Conservation (phyloP, 805 yeast genomes). For the Debaryomyces tyrocola region DNA sequence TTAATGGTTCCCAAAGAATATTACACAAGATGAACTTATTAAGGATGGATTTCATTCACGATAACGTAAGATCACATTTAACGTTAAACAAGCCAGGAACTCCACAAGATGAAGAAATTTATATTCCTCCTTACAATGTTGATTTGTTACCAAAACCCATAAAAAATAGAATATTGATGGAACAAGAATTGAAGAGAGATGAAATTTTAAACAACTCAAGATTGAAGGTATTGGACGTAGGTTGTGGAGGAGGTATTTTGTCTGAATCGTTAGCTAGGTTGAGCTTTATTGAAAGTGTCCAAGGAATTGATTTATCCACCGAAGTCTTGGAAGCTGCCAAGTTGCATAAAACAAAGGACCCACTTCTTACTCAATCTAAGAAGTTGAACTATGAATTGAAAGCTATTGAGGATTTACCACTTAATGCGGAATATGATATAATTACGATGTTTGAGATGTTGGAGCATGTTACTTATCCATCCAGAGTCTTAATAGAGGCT, state of each 20-base stretch:
- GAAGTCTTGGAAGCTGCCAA: slow-evolving; percentile 83
- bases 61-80: slow-evolving; percentile 50
- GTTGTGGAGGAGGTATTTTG: slow-evolving; percentile 98
- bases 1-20: slow-evolving; percentile 87
- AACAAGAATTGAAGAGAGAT: slow-evolving; percentile 50
- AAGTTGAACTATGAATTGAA: slow-evolving; percentile 61
- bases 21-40: slow-evolving; percentile 91
- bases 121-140: slow-evolving; percentile 75
- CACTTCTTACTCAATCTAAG: slow-evolving; percentile 41
- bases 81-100: slow-evolving; percentile 35
- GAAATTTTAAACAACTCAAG: slow-evolving; percentile 33
- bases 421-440: slow-evolving; percentile 58
- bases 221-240: slow-evolving; percentile 74
- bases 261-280: slow-evolving; percentile 85
- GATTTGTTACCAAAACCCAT: slow-evolving; percentile 65
- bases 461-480: slow-evolving; percentile 90
- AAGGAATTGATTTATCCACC: slow-evolving; percentile 81
- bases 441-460: slow-evolving; percentile 92
- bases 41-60: slow-evolving; percentile 82
- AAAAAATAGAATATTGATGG: slow-evolving; percentile 44
- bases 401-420: slow-evolving; percentile 60
- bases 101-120: slow-evolving; percentile 46
- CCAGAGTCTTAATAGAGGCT: slow-evolving; percentile 68
- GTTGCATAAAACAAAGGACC: slow-evolving; percentile 66
- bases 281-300: slow-evolving; percentile 58